Evolutionary conservation across 371 early-diverging fungal species (phyloP).

Genomic region (Lichtheimia ornata): DNA sequence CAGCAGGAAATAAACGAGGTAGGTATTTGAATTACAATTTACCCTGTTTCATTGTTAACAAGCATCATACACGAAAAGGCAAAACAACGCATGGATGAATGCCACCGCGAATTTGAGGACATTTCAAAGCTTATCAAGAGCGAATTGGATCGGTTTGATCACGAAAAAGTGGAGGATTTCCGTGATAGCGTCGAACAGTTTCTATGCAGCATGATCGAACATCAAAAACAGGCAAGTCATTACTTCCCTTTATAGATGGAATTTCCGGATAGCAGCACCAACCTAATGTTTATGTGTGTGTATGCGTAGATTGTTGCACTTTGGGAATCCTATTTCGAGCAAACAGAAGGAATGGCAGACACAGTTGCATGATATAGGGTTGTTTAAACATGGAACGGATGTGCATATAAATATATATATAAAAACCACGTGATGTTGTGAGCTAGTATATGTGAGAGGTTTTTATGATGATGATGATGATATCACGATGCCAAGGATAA

Average conservation of each 20-base stretch:
- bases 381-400: too few species aligned
- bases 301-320: conserved; percentile 49
- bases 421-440: conserved; percentile 3
- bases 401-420: conserved; percentile 1
- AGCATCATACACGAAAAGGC: conserved; percentile 25
- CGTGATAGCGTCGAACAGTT: conserved; percentile 75
- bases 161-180: conserved; percentile 84
- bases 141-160: conserved; percentile 86
- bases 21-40: conserved; percentile 38
- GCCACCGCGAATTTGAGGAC: conserved; percentile 70
- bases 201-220: conserved; percentile 75
- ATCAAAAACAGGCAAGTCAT: conserved; percentile 74
- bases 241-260: neutral
- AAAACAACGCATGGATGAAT: conserved; percentile 56
- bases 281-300: neutral
- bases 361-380: conserved; percentile 14
- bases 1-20: conserved; percentile 74
- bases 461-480: too few species aligned
- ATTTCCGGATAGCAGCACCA: neutral
- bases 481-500: too few species aligned
- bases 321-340: conserved; percentile 71
- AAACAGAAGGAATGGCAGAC: conserved; percentile 40
- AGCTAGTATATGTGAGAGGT: neutral
- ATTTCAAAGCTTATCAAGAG: conserved; percentile 69
- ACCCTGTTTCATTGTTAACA: too few species aligned